Conservation (phyloP, 768 basidiomycete genomes). For the Phaffia australis region DNA sequence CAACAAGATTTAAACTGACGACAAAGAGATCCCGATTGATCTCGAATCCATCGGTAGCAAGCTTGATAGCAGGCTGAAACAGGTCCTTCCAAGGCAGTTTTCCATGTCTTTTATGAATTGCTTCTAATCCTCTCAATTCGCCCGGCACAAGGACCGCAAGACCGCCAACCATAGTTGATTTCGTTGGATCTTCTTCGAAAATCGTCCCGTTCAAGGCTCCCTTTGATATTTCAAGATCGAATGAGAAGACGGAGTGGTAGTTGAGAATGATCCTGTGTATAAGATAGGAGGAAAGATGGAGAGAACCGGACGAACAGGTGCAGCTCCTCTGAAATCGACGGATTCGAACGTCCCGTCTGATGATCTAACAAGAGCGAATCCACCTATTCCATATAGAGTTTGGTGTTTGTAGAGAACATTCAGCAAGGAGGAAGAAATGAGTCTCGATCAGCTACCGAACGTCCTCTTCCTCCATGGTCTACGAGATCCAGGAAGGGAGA, state of each 20-base stretch:
- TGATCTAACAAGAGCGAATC: conserved; percentile 25
- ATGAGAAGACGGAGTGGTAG: background rate
- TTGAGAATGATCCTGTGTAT: background rate
- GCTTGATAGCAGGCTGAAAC: conserved; percentile 58
- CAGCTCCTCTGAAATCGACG: conserved; percentile 23
- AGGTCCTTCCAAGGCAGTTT: conserved; percentile 64
- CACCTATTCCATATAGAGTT: conserved; percentile 5
- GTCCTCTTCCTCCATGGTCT: background rate
- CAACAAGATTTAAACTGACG: background rate
- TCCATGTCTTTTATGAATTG: conserved; percentile 66
- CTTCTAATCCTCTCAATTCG: conserved; percentile 75
- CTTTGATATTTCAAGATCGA: background rate
- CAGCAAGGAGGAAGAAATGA: background rate
- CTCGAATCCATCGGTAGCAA: conserved; percentile 55
- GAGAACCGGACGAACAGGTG: conserved; percentile 9
- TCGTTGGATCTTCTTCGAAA: conserved; percentile 41
- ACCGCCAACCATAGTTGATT: conserved; percentile 58
- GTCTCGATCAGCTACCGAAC: background rate
- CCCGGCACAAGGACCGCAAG: conserved; percentile 82
- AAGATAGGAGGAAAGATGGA: background rate
- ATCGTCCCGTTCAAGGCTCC: conserved; percentile 18
- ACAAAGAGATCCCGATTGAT: conserved; percentile 32
- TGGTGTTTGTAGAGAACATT: background rate
- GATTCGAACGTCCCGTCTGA: conserved; percentile 14
- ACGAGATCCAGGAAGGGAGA: background rate